phyloP scores from a whole-genome alignment of 371 early-diverging fungal species.

The Lichtheimia corymbifera region DNA sequence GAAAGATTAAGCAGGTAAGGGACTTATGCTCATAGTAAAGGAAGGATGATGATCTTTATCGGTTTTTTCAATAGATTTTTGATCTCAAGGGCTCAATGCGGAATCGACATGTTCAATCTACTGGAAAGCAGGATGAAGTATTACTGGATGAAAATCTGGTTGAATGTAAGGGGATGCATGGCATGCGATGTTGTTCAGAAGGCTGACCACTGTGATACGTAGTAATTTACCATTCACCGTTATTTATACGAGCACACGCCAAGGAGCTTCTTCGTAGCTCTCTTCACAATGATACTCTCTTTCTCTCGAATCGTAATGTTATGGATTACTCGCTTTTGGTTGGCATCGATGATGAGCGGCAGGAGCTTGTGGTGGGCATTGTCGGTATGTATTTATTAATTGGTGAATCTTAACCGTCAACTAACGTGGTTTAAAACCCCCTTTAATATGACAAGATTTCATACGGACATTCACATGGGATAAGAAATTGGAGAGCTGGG shows the following conservation, averaged over 20 bases:
- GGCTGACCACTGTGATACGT: conserved; percentile 3
- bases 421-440: not conserved
- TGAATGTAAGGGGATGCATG: conserved; percentile 55
- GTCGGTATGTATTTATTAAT: conserved; percentile 63
- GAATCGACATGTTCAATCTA: conserved; percentile 92
- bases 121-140: conserved; percentile 87
- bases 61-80: conserved; percentile 61
- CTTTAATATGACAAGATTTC: conserved; percentile 64
- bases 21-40: not conserved
- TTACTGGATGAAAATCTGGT: conserved; percentile 93
- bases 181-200: not conserved
- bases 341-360: conserved; percentile 84
- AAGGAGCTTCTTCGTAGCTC: conserved; percentile 83
- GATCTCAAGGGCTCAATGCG: conserved; percentile 96
- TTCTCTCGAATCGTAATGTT: conserved; percentile 85
- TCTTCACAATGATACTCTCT: conserved; percentile 90
- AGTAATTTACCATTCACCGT: conserved; percentile 83
- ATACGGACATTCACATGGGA: conserved; percentile 98
- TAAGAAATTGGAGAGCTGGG: conserved; percentile 95
- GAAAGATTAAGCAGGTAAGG: conserved; percentile 67
- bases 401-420: not conserved
- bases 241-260: conserved; percentile 90
- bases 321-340: conserved; percentile 98
- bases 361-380: conserved; percentile 92
- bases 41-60: not conserved